These are phyloP conservation scores for Aureobasidium zeae DNA, from an alignment of 2,329 filamentous ascomycete species.

Conservation along the genomic window DNA sequence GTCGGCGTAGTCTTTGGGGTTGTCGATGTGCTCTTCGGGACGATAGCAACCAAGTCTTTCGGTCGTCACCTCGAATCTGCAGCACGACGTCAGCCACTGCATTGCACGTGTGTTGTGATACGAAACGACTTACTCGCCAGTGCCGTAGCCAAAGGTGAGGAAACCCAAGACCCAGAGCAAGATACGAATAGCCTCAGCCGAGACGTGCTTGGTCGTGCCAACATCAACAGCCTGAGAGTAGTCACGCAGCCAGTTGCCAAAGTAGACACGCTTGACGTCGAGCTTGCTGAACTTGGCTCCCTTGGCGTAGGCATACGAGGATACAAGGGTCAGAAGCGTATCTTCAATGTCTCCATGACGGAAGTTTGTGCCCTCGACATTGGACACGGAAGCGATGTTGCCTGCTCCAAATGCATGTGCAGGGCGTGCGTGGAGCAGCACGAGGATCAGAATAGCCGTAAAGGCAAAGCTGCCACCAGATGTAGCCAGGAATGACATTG, in stretches of 20 bases:
- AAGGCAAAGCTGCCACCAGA: slow-evolving; percentile 7
- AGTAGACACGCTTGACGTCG: slow-evolving; percentile 29
- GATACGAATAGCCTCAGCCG: slow-evolving; percentile 45
- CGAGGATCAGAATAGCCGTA: slow-evolving; percentile 11
- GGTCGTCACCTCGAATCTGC: slow-evolving; percentile 48
- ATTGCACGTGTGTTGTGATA: too few species aligned
- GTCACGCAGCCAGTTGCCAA: slow-evolving; percentile 41
- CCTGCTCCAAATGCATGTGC: slow-evolving; percentile 40
- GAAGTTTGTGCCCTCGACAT: slow-evolving; percentile 42
- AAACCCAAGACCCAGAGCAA: slow-evolving; percentile 48
- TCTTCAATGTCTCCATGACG: slow-evolving; percentile 46
- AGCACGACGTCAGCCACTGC: too few species aligned
- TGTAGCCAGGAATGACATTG: slow-evolving; percentile 2
- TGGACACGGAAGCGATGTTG: slow-evolving; percentile 37
- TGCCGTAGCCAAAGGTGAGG: slow-evolving; percentile 49
- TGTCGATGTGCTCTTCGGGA: slow-evolving; percentile 48
- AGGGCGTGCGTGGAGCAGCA: slow-evolving; percentile 19
- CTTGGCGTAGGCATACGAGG: slow-evolving; percentile 15
- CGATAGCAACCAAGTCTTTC: slow-evolving; percentile 43
- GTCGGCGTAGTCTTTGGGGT: slow-evolving; percentile 60
- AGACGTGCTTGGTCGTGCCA: slow-evolving; percentile 44
- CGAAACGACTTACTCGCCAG: too few species aligned
- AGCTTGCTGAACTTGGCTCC: slow-evolving; percentile 31
- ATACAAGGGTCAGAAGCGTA: slow-evolving; percentile 29
- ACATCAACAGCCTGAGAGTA: slow-evolving; percentile 48